Conservation (phyloP, 805 yeast species). For the Diddensiella transvaalensis region DNA sequence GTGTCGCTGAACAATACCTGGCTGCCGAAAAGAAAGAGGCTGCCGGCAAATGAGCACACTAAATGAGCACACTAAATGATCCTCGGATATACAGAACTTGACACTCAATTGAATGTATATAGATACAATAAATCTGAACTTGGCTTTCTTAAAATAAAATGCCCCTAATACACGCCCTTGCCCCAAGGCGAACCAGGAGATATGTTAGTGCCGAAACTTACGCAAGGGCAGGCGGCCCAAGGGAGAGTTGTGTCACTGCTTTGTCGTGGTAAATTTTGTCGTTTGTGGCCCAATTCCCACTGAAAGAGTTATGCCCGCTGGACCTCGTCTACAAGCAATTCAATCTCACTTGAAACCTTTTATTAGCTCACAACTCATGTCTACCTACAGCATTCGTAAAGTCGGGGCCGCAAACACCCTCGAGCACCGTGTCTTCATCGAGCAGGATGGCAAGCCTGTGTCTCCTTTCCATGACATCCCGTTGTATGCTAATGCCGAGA, state of each 20-base stretch:
- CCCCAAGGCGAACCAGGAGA: no score
- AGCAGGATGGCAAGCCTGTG: constrained; percentile 88
- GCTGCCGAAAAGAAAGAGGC: background rate
- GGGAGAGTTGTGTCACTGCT: no score
- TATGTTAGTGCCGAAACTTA: no score
- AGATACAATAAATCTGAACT: no score
- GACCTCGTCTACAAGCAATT: constrained; percentile 1
- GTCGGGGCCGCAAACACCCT: constrained; percentile 94
- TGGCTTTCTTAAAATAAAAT: no score
- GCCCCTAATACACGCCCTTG: no score
- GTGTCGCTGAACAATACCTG: background rate
- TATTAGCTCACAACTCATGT: constrained; percentile 8
- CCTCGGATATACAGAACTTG: no score
- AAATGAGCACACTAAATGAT: no score
- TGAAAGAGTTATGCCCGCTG: background rate
- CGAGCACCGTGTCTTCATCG: constrained; percentile 87
- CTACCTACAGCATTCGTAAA: constrained; percentile 78
- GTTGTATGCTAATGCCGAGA: constrained; percentile 88
- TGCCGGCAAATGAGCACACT: no score
- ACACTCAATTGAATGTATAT: no score
- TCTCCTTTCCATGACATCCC: constrained; percentile 96
- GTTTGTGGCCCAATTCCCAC: background rate
- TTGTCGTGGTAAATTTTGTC: background rate
- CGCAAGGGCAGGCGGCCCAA: no score
- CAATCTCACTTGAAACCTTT: constrained; percentile 4